These are phyloP conservation scores for Xylaria grammica DNA, from an alignment of 495 filamentous ascomycete species.

Conservation along the genomic window DNA sequence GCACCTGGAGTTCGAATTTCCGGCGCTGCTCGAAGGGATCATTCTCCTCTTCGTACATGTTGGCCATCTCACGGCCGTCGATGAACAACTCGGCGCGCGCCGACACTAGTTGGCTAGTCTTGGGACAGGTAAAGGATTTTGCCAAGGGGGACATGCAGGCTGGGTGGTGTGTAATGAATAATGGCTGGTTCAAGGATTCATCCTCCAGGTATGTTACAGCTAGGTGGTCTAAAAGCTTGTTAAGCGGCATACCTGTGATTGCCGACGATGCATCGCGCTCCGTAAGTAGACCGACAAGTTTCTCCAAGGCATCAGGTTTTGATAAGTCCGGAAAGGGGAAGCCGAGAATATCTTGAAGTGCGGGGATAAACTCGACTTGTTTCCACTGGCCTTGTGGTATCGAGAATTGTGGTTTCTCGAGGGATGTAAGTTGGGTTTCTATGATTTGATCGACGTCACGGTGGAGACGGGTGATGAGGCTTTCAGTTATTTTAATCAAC, in stretches of 20 bases:
- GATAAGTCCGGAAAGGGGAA: constrained; percentile 72
- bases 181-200: constrained; percentile 67
- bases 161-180: constrained; percentile 91
- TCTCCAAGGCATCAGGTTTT: constrained; percentile 54
- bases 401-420: constrained; percentile 53
- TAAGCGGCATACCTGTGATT: constrained; percentile 60
- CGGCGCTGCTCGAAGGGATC: constrained; percentile 83
- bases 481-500: constrained; percentile 75
- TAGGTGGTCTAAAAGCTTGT: constrained; percentile 86
- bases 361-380: constrained; percentile 79
- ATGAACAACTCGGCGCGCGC: constrained; percentile 91
- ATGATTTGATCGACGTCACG: constrained; percentile 56
- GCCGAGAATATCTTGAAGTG: constrained; percentile 69
- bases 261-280: constrained; percentile 2
- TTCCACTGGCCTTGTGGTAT: constrained; percentile 56
- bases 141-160: constrained; percentile 90
- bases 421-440: constrained; percentile 48
- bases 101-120: constrained; percentile 67
- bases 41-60: constrained; percentile 98
- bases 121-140: constrained; percentile 74
- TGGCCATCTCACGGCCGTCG: constrained; percentile 77
- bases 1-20: constrained; percentile 71
- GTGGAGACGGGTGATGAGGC: constrained; percentile 65
- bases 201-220: constrained; percentile 74
- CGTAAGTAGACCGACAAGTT: constrained; percentile 65